These are phyloP conservation scores for Tetrahymena malaccensis DNA, from an alignment of 73 alveolate species.

Conservation along the genomic window DNA sequence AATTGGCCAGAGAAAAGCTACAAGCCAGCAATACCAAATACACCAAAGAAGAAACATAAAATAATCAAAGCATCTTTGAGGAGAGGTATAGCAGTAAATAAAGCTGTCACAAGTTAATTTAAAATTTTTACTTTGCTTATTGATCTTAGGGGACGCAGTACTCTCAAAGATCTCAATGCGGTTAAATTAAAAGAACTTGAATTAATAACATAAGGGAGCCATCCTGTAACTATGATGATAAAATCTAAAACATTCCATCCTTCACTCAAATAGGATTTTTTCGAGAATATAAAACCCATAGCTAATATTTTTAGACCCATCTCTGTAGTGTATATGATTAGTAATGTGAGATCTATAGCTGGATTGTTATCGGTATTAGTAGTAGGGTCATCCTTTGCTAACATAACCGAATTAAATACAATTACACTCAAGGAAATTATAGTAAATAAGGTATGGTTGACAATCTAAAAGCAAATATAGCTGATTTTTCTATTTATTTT, in stretches of 20 bases:
- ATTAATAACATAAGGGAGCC: conserved; percentile 40
- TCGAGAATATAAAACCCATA: conserved; percentile 41
- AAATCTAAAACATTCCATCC: conserved; percentile 75
- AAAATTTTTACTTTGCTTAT: conserved; percentile 75
- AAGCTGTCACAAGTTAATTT: conserved; percentile 65
- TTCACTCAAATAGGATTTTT: conserved; percentile 63
- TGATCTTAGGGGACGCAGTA: conserved; percentile 84
- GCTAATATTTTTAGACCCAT: conserved; percentile 36
- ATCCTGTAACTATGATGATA: conserved; percentile 63
- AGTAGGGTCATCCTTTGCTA: conserved; percentile 83
- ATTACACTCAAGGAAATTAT: conserved; percentile 13
- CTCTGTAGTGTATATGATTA: conserved; percentile 40
- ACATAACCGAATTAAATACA: conserved; percentile 48
- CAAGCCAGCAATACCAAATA: conserved; percentile 85
- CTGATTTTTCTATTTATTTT: not conserved
- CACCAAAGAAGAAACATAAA: conserved; percentile 69
- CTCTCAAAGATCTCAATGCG: conserved; percentile 80
- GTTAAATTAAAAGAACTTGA: conserved; percentile 27
- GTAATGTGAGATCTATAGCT: conserved; percentile 11
- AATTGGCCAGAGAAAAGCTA: conserved; percentile 71
- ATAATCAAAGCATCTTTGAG: conserved; percentile 68
- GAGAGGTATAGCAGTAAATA: conserved; percentile 64
- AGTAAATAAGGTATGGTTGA: conserved; percentile 9
- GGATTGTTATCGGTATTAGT: not conserved
- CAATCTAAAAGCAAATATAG: not conserved